Evolutionary conservation across 768 basidiomycete genomes (phyloP), one percentile per base, ranked within the genome.

Genomic region (Trametes meyenii): DNA sequence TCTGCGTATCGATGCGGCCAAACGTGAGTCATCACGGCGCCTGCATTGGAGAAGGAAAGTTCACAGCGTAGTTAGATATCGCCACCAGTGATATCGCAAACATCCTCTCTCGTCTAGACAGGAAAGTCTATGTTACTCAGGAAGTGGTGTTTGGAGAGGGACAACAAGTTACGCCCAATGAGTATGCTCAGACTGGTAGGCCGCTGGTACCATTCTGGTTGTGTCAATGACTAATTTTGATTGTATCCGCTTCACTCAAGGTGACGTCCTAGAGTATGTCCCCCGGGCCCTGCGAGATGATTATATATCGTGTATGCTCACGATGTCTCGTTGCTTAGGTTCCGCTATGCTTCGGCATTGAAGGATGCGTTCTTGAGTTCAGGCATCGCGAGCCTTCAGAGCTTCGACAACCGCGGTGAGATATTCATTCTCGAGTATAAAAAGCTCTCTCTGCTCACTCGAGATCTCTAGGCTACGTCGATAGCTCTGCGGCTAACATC

Each of bases 1-100:
- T 0, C 73, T 88, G 24, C 78, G 87, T 1, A 71, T 88, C 23
- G 87, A 89, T 67, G 85, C 87, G 17, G 78, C 85, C 0, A 89
- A 89, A 74, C 79, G 86, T 87, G 65, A 58, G 78, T 2, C 29
- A 12, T 12, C 21, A 40, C 2, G 13, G 14, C 21, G 6, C 5
- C 12, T 33, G 3, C 13, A 12, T 12, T 12, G 2, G 29, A 33
- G 8, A 14, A 2, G 23, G 19, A 49, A 12, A 14, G 19, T 12
- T 19, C 36, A 40, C 4, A 52, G 13, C 7, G 50, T 29, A 14
- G 1, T 16, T 63, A 88, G 86, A 86, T 62, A 87, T 89, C 1
- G 67, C 81, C 2, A 72, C 81, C 0, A 67, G 59, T 0, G 85
- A 87, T 68, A 78, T 89, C 35, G 72, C 78, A 3, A 83, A 83